Evolutionary conservation across 176 grass and related monocot genomes (phyloP).

Genomic region (Tillandsia leiboldiana): DNA sequence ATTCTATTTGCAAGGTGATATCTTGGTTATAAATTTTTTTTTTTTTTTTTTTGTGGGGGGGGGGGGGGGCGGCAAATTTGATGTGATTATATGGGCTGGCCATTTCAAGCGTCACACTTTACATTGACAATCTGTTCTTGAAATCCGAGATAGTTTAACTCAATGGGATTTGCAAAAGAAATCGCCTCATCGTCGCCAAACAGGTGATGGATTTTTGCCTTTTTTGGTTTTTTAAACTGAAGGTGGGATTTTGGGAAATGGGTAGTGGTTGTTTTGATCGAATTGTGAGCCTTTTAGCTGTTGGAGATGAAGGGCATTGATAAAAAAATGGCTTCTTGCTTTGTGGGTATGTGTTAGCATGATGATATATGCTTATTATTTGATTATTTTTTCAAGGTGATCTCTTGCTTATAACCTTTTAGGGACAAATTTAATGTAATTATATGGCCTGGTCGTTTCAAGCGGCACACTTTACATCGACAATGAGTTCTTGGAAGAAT

Average conservation of each 20-base stretch:
- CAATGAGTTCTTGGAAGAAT: no score
- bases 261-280: background rate
- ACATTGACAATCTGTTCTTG: no score
- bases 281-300: constrained; percentile 2
- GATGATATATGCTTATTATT: background rate
- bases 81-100: no score
- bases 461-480: no score
- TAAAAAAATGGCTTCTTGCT: background rate
- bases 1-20: background rate
- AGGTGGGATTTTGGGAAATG: constrained; percentile 3
- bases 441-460: no score
- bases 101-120: no score
- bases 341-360: background rate
- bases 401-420: background rate
- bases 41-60: background rate
- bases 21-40: constrained; percentile 2
- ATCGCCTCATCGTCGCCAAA: background rate
- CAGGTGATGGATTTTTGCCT: background rate
- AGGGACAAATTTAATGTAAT: constrained; percentile 4
- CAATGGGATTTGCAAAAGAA: no score
- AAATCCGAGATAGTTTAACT: no score
- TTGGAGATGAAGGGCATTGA: background rate
- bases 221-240: background rate
- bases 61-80: constrained; percentile 7
- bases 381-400: background rate